Conservation (phyloP, 1,284 basidiomycete species). For the Malassezia furfur region DNA sequence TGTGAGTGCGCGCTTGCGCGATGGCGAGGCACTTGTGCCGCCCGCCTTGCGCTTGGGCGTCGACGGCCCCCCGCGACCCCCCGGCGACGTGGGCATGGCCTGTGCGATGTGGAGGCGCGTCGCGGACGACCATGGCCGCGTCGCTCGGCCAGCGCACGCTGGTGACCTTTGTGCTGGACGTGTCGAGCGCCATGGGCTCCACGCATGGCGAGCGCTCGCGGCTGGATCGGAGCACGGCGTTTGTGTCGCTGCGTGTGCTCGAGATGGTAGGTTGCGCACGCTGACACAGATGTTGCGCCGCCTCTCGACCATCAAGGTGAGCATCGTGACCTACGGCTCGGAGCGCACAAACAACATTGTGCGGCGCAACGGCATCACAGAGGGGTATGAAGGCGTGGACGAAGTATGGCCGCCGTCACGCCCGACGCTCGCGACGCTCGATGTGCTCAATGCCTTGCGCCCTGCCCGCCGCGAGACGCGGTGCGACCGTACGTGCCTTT, state of each 20-base stretch:
- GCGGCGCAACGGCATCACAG: background rate
- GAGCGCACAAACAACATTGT: background rate
- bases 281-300: slow-evolving; percentile 15
- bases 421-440: slow-evolving; percentile 12
- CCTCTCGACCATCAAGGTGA: slow-evolving; percentile 11
- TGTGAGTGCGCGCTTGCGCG: background rate
- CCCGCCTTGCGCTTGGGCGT: background rate
- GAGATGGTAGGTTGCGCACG: slow-evolving; percentile 8
- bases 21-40: background rate
- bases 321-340: slow-evolving; percentile 9
- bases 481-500: slow-evolving; percentile 3
- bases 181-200: slow-evolving; percentile 7
- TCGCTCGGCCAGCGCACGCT: slow-evolving; percentile 15
- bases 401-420: slow-evolving; percentile 11
- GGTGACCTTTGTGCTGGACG: slow-evolving; percentile 13
- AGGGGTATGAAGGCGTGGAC: background rate
- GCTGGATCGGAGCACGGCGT: slow-evolving; percentile 7
- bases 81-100: background rate
- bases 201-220: background rate
- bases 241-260: slow-evolving; percentile 9
- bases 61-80: background rate
- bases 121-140: background rate
- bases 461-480: background rate
- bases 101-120: slow-evolving; percentile 2
- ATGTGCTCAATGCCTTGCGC: background rate